Base-by-base conservation (phyloP, 139 green algal species). In the Ulvella scutata region DNA sequence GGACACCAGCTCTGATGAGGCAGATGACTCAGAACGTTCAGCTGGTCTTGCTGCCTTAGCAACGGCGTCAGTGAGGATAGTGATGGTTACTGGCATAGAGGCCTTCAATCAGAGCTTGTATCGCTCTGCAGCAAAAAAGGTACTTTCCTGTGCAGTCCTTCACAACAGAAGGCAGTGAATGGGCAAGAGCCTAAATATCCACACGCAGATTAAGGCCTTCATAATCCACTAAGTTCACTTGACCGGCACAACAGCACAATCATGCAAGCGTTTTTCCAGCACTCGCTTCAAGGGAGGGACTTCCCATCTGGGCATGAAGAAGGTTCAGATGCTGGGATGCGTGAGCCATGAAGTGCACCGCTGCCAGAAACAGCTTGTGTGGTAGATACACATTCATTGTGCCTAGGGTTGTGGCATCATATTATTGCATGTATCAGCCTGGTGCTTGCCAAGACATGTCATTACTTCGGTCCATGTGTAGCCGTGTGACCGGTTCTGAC, bases 11-110 rank as follows among this genome's bases (percentile, higher is more conserved):
- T 21, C 37, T 35, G 21, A 38, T 28, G 43, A 44, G 13, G 10
- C 37, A 51, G 28, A 37, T 20, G 37, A 43, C 2, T n/a, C 60
- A 73, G 72, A n/a, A 38, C 51, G 38, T 26, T 59, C 13, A 35
- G 51, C 35, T 21, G 10, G 28, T 43, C 43, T 43, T 67, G 28
- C 23, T 20, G 9, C 29, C 38, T 26, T 13, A 60, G 38, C 43
- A 33, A 60, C 38, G 59, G 61, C 29, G 29, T 43, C 72, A n/a
- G 82, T 89, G 4, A 82, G 83, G 29, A 92, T 99, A 43, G 93
- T 97, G 37, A 82, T 99, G 29, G 81, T 99, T 26, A 90, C 86
- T n/a, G 94, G 94, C 3, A 98, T 99, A 73, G 94, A 99, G 82
- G 89, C 82, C 4, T 99, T 99, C 85, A 99, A 99, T 72, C 83